phyloP scores from a whole-genome alignment of 345 rosid species.

The Crucihimalaya himalaica region DNA sequence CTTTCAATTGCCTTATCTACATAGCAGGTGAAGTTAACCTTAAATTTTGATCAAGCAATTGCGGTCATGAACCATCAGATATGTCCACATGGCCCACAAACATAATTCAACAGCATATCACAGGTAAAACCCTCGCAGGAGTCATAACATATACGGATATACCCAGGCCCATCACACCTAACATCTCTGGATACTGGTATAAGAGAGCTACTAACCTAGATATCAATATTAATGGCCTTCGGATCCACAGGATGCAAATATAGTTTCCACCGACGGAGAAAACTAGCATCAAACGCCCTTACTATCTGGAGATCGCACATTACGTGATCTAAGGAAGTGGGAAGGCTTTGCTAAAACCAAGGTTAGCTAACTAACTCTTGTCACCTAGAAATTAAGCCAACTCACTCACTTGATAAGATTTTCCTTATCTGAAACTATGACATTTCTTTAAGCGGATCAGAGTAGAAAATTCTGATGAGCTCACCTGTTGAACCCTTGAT shows the following conservation, averaged over 20 bases:
- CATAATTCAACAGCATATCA: background rate
- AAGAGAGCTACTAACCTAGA: constrained; percentile 9
- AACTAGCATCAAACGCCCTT: constrained; percentile 18
- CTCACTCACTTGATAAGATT: background rate
- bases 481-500: constrained; percentile 92
- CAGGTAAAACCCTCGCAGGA: background rate
- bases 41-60: background rate
- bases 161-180: background rate
- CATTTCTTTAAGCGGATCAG: background rate
- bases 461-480: constrained; percentile 6
- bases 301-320: background rate
- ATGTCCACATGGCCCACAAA: background rate
- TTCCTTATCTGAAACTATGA: background rate
- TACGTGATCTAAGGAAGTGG: background rate
- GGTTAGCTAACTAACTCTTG: background rate
- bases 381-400: constrained; percentile 1
- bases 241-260: background rate
- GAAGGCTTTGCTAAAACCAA: background rate
- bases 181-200: constrained; percentile 5
- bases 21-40: background rate
- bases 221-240: background rate
- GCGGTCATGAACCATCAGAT: constrained; percentile 15
- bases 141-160: background rate
- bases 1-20: constrained; percentile 15
- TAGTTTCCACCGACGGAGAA: constrained; percentile 15